Percentiles rank a stretch among this genome's conserved stretches.
Evolutionary conservation across 2,329 filamentous ascomycete genomes (phyloP).

Genomic region (Fusarium buharicum): DNA sequence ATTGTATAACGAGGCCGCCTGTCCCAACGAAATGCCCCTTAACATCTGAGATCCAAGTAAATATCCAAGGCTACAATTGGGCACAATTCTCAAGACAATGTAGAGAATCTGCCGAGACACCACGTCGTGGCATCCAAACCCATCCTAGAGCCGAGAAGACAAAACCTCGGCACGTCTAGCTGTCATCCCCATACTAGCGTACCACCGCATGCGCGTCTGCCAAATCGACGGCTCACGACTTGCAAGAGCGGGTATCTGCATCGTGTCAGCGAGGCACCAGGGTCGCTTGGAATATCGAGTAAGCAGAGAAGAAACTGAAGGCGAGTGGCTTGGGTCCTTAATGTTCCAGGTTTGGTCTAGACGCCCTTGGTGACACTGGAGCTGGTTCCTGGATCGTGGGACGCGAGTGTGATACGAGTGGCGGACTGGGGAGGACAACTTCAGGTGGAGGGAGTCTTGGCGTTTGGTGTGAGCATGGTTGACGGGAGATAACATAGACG

Average conservation of each 20-base stretch:
- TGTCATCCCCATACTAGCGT: constrained; percentile 6
- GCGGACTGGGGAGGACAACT: constrained; percentile 9
- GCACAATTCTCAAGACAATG: constrained; percentile 6
- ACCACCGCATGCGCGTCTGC: constrained; percentile 22
- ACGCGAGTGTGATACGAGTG: constrained; percentile 34
- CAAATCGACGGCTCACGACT: constrained; percentile 25
- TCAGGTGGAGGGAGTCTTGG: constrained; percentile 23
- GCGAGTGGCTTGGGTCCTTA: constrained; percentile 24
- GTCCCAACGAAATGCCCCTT: not conserved
- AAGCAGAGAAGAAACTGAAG: not conserved
- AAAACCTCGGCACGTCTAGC: constrained; percentile 16
- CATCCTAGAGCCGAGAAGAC: constrained; percentile 6
- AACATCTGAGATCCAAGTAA: not conserved
- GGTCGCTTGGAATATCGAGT: constrained; percentile 10
- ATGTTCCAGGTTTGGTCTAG: constrained; percentile 29
- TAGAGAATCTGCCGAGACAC: constrained; percentile 38
- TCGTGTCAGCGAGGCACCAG: constrained; percentile 7
- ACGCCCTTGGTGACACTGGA: constrained; percentile 11
- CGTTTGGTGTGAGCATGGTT: not conserved
- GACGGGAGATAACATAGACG: not conserved
- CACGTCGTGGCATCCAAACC: constrained; percentile 3
- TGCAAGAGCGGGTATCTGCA: constrained; percentile 29
- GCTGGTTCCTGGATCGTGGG: constrained; percentile 35
- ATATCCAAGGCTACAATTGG: not conserved
- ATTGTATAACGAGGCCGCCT: constrained; percentile 13